phyloP scores from a whole-genome alignment of 768 basidiomycete genomes.

The Macrolepiota fuliginosa region DNA sequence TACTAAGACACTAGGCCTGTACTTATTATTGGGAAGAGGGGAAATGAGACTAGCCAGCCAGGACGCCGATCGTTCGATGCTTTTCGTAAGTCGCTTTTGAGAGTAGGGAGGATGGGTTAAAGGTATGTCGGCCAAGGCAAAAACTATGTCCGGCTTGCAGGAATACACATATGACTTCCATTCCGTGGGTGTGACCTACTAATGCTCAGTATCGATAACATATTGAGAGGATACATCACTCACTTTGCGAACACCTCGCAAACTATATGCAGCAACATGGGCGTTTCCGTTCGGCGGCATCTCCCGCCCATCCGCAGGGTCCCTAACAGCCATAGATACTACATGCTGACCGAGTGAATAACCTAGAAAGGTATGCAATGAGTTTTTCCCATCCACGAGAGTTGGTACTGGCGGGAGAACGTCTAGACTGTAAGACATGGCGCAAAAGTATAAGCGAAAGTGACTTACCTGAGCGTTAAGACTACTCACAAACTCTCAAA shows the following conservation, averaged over 20 bases:
- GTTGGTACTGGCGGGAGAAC: slow-evolving; percentile 66
- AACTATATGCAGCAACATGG: slow-evolving; percentile 52
- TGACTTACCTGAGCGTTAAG: not conserved
- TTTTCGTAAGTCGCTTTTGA: slow-evolving; percentile 76
- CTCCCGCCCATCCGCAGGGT: slow-evolving; percentile 60
- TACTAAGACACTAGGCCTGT: slow-evolving; percentile 43
- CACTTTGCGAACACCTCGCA: slow-evolving; percentile 74
- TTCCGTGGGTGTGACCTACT: slow-evolving; percentile 50
- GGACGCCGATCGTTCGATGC: slow-evolving; percentile 61
- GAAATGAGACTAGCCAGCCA: slow-evolving; percentile 63
- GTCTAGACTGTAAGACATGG: slow-evolving; percentile 48
- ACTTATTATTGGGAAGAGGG: not conserved
- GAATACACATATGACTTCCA: slow-evolving; percentile 55
- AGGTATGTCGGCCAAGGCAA: slow-evolving; percentile 70
- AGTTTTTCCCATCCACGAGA: slow-evolving; percentile 44
- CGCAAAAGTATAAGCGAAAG: slow-evolving; percentile 3
- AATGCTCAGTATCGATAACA: not conserved
- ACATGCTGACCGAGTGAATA: slow-evolving; percentile 47
- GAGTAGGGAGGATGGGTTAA: slow-evolving; percentile 65
- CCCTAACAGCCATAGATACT: slow-evolving; percentile 58
- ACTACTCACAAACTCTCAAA: slow-evolving; percentile 79
- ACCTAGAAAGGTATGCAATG: slow-evolving; percentile 68
- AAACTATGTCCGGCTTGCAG: slow-evolving; percentile 66
- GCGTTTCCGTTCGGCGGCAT: slow-evolving; percentile 73
- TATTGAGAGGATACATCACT: slow-evolving; percentile 12